Percentiles rank a stretch among this genome's conserved stretches.
Conservation (phyloP, 2,329 filamentous ascomycete genomes). For the Fusarium tuaranense region DNA sequence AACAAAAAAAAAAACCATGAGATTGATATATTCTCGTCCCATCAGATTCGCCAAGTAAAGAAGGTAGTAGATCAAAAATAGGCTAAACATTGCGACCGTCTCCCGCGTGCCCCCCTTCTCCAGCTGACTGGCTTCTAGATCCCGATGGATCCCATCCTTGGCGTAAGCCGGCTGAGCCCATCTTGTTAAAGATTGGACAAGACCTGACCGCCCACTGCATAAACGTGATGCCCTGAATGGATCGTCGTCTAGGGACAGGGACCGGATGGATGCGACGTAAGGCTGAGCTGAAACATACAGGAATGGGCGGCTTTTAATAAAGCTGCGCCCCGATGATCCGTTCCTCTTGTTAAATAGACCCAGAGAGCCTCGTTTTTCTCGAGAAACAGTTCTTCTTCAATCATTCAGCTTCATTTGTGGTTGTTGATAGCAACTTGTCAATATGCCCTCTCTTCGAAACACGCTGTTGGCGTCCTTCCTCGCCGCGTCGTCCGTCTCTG, state of each 20-base stretch:
- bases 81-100: background rate
- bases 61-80: background rate
- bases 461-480: conserved; percentile 42
- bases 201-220: background rate
- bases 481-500: conserved; percentile 33
- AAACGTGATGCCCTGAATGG: background rate
- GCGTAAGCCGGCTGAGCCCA: background rate
- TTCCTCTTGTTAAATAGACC: background rate
- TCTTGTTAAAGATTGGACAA: background rate
- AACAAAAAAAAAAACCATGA: background rate
- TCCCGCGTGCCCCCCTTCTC: background rate
- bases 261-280: background rate
- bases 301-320: background rate
- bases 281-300: conserved; percentile 4
- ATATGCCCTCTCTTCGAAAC: conserved; percentile 37
- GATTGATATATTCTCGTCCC: background rate
- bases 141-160: background rate
- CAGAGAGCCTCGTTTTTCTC: background rate
- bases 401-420: background rate
- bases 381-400: background rate
- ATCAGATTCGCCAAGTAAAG: background rate
- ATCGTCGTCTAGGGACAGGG: background rate
- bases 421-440: background rate
- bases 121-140: background rate
- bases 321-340: background rate